Evolutionary conservation across 768 basidiomycete genomes (phyloP).

Genomic region (Trametes cinnabarina): DNA sequence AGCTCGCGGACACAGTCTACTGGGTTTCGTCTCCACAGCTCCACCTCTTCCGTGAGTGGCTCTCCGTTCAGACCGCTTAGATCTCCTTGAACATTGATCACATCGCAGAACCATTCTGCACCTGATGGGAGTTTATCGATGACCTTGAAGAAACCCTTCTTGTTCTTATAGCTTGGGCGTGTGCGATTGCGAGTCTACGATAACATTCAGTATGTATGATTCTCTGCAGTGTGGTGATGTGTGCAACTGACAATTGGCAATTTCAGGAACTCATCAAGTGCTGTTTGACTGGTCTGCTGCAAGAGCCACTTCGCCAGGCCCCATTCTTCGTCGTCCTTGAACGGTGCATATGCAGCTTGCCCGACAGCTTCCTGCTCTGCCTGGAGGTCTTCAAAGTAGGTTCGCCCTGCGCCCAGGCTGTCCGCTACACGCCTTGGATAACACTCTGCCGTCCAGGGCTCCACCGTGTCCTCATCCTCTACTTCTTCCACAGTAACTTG

Average conservation of each 20-base stretch:
- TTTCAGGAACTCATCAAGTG: constrained; percentile 25
- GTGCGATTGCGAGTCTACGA: constrained; percentile 13
- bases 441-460: constrained; percentile 3
- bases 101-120: constrained; percentile 19
- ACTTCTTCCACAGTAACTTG: constrained; percentile 17
- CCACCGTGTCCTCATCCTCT: constrained; percentile 8
- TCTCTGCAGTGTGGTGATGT: neutral
- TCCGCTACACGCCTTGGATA: constrained; percentile 8
- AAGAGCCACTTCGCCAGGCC: constrained; percentile 18
- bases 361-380: neutral
- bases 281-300: constrained; percentile 11
- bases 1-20: constrained; percentile 33
- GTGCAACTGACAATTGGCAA: constrained; percentile 16
- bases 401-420: neutral
- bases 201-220: too few species aligned
- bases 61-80: constrained; percentile 6
- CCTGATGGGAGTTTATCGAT: constrained; percentile 21
- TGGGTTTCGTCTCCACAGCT: constrained; percentile 32
- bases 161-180: constrained; percentile 20
- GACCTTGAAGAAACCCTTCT: constrained; percentile 18
- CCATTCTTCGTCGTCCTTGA: constrained; percentile 21
- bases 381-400: constrained; percentile 12
- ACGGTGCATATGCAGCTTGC: constrained; percentile 9
- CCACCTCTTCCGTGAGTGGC: constrained; percentile 24
- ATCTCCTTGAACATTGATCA: constrained; percentile 10